These are phyloP conservation scores for Mycosarcoma mackinlayi DNA, from an alignment of 1,284 basidiomycete genomes.

Conservation along the genomic window DNA sequence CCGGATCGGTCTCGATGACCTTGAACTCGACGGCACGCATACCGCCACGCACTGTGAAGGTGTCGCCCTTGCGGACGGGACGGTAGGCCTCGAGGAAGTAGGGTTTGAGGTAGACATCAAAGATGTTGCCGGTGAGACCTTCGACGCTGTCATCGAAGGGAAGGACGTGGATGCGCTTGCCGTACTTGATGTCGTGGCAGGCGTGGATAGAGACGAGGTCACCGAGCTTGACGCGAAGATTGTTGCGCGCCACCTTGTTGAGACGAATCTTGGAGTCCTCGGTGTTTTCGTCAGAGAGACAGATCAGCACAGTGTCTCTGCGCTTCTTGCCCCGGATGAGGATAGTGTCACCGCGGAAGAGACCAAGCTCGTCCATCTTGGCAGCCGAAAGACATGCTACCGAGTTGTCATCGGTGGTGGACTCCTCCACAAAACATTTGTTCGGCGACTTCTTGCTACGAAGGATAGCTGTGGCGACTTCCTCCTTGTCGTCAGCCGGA, in stretches of 20 bases:
- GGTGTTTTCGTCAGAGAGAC: constrained; percentile 91
- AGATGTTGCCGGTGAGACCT: constrained; percentile 95
- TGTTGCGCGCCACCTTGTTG: constrained; percentile 98
- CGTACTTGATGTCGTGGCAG: constrained; percentile 98
- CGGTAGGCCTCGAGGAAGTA: constrained; percentile 99
- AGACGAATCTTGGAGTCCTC: constrained; percentile 97
- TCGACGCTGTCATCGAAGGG: constrained; percentile 99
- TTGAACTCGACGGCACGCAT: constrained; percentile 88
- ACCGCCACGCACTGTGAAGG: constrained; percentile 95
- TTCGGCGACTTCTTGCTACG: constrained; percentile 64
- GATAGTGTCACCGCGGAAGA: constrained; percentile 90
- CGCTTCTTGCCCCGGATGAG: constrained; percentile 83
- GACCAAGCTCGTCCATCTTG: constrained; percentile 92
- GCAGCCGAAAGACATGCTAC: constrained; percentile 94
- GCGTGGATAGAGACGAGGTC: constrained; percentile 95
- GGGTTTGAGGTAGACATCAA: constrained; percentile 97
- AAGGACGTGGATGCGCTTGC: constrained; percentile 94
- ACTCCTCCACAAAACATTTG: constrained; percentile 67
- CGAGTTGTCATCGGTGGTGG: constrained; percentile 70
- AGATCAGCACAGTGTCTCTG: constrained; percentile 89
- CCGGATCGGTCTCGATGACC: constrained; percentile 88
- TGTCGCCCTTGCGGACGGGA: constrained; percentile 94
- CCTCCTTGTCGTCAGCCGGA: constrained; percentile 55
- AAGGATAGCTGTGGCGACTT: constrained; percentile 66
- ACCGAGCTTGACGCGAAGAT: constrained; percentile 95